phyloP scores from a whole-genome alignment of 495 filamentous ascomycete species.

The Penicillium waksmanii region DNA sequence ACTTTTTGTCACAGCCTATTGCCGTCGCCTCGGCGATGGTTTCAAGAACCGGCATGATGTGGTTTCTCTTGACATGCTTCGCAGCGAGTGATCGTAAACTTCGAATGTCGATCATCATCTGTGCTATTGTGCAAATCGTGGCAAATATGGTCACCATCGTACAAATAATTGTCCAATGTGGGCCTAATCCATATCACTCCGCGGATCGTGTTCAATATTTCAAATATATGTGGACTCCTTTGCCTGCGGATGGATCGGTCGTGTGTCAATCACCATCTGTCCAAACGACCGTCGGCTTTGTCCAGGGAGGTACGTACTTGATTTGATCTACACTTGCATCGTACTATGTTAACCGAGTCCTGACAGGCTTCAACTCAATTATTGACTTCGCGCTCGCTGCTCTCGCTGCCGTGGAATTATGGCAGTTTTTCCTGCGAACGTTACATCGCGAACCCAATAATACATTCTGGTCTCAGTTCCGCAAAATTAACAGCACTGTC shows the following conservation, averaged over 20 bases:
- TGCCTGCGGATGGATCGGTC: constrained; percentile 39
- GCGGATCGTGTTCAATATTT: constrained; percentile 37
- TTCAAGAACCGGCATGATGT: constrained; percentile 45
- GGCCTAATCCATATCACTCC: constrained; percentile 37
- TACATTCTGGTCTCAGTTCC: constrained; percentile 36
- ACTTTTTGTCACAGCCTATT: constrained; percentile 39
- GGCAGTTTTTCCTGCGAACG: constrained; percentile 41
- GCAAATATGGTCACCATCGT: constrained; percentile 39
- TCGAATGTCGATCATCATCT: constrained; percentile 32
- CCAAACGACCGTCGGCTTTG: constrained; percentile 41
- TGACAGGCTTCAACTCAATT: constrained; percentile 36
- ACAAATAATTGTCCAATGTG: constrained; percentile 44
- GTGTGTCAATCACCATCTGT: constrained; percentile 37
- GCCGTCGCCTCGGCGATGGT: constrained; percentile 52
- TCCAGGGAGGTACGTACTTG: constrained; percentile 36
- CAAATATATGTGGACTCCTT: constrained; percentile 46
- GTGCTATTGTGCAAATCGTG: constrained; percentile 38
- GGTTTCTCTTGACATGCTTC: constrained; percentile 43
- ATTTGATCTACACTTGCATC: not conserved
- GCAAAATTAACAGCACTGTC: constrained; percentile 34
- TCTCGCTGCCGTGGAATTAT: constrained; percentile 40
- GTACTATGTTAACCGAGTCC: too few species aligned
- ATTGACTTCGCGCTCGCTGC: constrained; percentile 39
- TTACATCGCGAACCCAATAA: constrained; percentile 30
- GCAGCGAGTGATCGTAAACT: constrained; percentile 35